Conservation (phyloP, 768 basidiomycete genomes). For the Suillus placidus region DNA sequence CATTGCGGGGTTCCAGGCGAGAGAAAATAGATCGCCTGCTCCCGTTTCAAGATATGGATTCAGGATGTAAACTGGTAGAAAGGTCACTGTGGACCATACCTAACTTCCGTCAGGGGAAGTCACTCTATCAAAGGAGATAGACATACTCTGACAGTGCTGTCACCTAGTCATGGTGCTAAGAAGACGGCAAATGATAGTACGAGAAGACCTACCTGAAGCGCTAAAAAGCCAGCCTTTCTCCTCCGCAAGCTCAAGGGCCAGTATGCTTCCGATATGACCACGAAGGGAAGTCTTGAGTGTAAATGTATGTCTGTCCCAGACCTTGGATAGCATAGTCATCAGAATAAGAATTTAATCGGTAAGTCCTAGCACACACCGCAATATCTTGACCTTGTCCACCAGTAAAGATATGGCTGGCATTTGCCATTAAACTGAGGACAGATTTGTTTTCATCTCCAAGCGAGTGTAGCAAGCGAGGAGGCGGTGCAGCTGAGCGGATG, state of each 20-base stretch:
- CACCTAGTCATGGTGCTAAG: slow-evolving; percentile 51
- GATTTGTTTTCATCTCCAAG: slow-evolving; percentile 72
- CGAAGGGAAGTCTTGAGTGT: slow-evolving; percentile 66
- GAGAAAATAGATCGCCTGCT: slow-evolving; percentile 86
- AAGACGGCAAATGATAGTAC: neutral
- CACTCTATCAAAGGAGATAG: slow-evolving; percentile 2
- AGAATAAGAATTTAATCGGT: neutral
- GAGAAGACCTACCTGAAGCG: slow-evolving; percentile 65
- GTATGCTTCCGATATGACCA: slow-evolving; percentile 84
- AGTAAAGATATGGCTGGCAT: slow-evolving; percentile 73
- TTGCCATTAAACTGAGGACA: slow-evolving; percentile 75
- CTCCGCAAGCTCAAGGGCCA: slow-evolving; percentile 74
- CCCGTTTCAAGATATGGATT: slow-evolving; percentile 78
- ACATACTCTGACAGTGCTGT: slow-evolving; percentile 83
- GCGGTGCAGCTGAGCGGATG: slow-evolving; percentile 43
- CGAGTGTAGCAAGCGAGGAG: slow-evolving; percentile 64
- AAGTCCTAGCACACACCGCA: slow-evolving; percentile 48
- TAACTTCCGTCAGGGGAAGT: slow-evolving; percentile 32
- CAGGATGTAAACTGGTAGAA: slow-evolving; percentile 71
- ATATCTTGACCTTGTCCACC: slow-evolving; percentile 82
- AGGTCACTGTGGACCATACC: slow-evolving; percentile 80
- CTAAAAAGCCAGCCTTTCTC: slow-evolving; percentile 88
- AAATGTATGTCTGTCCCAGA: slow-evolving; percentile 80
- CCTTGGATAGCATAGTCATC: slow-evolving; percentile 47
- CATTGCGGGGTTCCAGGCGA: slow-evolving; percentile 71